phyloP scores from a whole-genome alignment of 1,139 yeast species.

The Candida buenavistaensis region DNA sequence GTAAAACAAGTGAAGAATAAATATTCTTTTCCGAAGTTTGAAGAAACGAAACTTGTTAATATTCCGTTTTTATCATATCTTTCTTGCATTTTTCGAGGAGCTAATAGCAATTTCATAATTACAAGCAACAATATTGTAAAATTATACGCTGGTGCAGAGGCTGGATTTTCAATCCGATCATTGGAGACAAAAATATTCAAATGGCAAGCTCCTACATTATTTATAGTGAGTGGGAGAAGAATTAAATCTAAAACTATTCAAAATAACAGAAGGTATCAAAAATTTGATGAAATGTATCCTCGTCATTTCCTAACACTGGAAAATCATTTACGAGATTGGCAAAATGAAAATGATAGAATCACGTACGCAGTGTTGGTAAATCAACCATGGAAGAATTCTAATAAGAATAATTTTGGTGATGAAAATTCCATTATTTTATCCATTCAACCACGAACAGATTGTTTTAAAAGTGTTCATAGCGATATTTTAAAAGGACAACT shows the following conservation, averaged over 20 bases:
- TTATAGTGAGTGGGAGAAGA: slow-evolving; percentile 67
- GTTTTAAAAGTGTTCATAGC: slow-evolving; percentile 42
- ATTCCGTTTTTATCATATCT: slow-evolving; percentile 43
- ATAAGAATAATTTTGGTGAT: slow-evolving; percentile 73
- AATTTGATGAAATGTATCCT: slow-evolving; percentile 56
- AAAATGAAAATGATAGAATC: slow-evolving; percentile 39
- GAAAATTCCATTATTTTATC: slow-evolving; percentile 55
- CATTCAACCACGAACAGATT: slow-evolving; percentile 63
- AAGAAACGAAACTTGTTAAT: slow-evolving; percentile 41
- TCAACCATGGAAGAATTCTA: slow-evolving; percentile 76
- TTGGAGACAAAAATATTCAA: slow-evolving; percentile 82
- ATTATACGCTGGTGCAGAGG: slow-evolving; percentile 69
- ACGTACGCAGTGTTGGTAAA: slow-evolving; percentile 62
- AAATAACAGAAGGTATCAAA: slow-evolving; percentile 49
- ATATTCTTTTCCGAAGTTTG: slow-evolving; percentile 17
- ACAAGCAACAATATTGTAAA: slow-evolving; percentile 50
- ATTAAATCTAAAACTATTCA: slow-evolving; percentile 39
- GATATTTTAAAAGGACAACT: slow-evolving; percentile 34
- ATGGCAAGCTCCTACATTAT: slow-evolving; percentile 85
- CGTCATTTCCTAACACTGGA: slow-evolving; percentile 38
- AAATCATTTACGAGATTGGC: slow-evolving; percentile 33
- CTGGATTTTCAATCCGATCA: slow-evolving; percentile 86
- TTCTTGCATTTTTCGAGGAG: slow-evolving; percentile 28
- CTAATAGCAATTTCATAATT: slow-evolving; percentile 22
- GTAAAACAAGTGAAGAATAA: slow-evolving; percentile 4